Conservation (phyloP, 2,329 filamentous ascomycete species). For the Hortaea werneckii region DNA sequence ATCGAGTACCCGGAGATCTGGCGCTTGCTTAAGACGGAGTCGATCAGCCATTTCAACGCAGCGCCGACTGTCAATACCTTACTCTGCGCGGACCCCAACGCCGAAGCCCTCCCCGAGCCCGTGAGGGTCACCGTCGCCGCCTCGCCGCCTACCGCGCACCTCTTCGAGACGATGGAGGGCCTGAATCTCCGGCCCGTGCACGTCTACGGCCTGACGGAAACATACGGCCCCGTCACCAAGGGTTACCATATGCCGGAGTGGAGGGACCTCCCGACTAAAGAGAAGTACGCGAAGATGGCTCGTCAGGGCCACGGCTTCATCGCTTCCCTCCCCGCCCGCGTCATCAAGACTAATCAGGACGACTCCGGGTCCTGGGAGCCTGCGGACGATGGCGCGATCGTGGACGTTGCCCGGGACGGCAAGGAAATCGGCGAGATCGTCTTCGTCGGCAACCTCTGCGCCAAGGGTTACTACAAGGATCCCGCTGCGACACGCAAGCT, state of each 20-base stretch:
- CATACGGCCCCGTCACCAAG: conserved; percentile 91
- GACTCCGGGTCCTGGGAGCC: conserved; percentile 16
- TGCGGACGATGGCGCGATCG: conserved; percentile 41
- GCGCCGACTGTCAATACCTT: conserved; percentile 95
- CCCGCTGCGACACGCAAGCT: conserved; percentile 73
- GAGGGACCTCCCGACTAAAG: conserved; percentile 61
- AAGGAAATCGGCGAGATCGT: conserved; percentile 75
- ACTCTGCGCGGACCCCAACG: conserved; percentile 70
- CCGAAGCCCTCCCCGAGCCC: conserved; percentile 55
- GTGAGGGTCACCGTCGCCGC: conserved; percentile 89
- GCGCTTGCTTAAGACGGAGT: conserved; percentile 73
- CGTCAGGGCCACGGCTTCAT: conserved; percentile 88
- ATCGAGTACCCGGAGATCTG: conserved; percentile 93
- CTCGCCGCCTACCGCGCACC: conserved; percentile 75
- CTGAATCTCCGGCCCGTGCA: conserved; percentile 86
- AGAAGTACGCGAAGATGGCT: conserved; percentile 84
- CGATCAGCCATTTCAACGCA: conserved; percentile 89
- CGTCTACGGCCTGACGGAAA: conserved; percentile 81
- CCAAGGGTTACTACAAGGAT: conserved; percentile 87
- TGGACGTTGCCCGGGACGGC: conserved; percentile 59
- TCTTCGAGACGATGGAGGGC: conserved; percentile 85
- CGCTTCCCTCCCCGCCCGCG: conserved; percentile 66
- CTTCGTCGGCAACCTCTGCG: conserved; percentile 84
- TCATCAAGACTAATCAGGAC: conserved; percentile 69
- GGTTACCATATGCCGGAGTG: conserved; percentile 80